These are phyloP conservation scores for Bauhinia variegata DNA, from an alignment of 306 rosid species.

Conservation along the genomic window DNA sequence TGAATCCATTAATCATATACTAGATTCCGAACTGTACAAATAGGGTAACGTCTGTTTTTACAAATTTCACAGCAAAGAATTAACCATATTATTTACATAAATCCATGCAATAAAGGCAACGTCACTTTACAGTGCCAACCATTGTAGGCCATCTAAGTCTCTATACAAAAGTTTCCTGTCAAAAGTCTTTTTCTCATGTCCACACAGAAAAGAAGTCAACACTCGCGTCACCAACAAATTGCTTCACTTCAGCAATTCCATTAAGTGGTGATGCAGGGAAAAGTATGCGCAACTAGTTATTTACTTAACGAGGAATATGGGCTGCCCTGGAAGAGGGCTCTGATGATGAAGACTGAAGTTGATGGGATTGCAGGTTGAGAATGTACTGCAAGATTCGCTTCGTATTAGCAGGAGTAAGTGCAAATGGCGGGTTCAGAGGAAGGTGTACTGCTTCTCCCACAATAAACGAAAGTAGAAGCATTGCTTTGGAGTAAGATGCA, in stretches of 20 bases:
- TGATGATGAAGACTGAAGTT: constrained; percentile 42
- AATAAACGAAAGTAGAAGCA: constrained; percentile 78
- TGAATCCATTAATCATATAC: constrained; percentile 20
- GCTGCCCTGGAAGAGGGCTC: constrained; percentile 46
- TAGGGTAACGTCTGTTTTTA: constrained; percentile 31
- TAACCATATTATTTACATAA: constrained; percentile 44
- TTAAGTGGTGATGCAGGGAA: constrained; percentile 35
- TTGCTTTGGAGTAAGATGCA: constrained; percentile 75
- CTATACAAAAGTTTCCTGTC: constrained; percentile 28
- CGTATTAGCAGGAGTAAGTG: constrained; percentile 52
- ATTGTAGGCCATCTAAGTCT: constrained; percentile 26
- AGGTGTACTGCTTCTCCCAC: constrained; percentile 75
- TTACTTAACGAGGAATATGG: constrained; percentile 42
- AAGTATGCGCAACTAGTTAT: constrained; percentile 44
- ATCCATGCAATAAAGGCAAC: constrained; percentile 36
- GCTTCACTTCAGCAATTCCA: constrained; percentile 32
- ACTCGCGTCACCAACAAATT: constrained; percentile 24
- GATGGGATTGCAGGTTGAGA: constrained; percentile 52
- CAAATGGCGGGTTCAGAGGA: constrained; percentile 75
- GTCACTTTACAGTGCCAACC: constrained; percentile 36
- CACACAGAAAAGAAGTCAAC: constrained; percentile 12
- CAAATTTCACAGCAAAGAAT: constrained; percentile 48
- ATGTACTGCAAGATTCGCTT: constrained; percentile 73
- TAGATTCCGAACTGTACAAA: constrained; percentile 31
- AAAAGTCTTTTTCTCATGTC: constrained; percentile 28